phyloP scores from a whole-genome alignment of 2,329 filamentous ascomycete species.

The Penicillium sp. region DNA sequence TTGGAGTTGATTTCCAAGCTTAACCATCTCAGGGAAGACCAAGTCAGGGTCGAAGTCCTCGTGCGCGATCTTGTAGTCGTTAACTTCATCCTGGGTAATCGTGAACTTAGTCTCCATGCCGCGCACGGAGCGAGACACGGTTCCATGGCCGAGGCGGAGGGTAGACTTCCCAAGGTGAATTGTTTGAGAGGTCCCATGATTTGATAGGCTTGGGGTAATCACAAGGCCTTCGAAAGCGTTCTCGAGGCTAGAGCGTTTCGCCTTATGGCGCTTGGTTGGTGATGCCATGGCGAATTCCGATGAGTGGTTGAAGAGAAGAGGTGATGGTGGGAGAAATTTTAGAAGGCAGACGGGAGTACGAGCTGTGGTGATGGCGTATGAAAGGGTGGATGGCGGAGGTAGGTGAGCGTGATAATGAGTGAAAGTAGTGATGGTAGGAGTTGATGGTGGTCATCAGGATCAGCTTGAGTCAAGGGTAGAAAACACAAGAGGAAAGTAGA shows the following conservation, averaged over 20 bases:
- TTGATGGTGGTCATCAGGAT: not conserved
- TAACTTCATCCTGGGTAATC: slow-evolving; percentile 2
- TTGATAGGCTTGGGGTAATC: not conserved
- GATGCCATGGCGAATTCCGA: not conserved
- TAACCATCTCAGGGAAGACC: slow-evolving; percentile 7
- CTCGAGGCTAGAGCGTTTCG: not conserved
- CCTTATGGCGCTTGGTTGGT: not conserved
- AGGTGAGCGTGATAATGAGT: no score
- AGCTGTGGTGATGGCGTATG: slow-evolving; percentile 21
- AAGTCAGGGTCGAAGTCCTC: slow-evolving; percentile 10
- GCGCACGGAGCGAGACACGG: not conserved
- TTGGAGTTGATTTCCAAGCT: slow-evolving; percentile 3
- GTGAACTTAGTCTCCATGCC: slow-evolving; percentile 11
- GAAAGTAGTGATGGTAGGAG: slow-evolving; percentile 18
- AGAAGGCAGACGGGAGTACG: not conserved
- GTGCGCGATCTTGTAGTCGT: slow-evolving; percentile 10
- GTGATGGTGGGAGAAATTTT: not conserved
- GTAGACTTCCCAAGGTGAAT: slow-evolving; percentile 8
- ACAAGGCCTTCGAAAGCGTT: not conserved
- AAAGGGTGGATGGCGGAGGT: no score
- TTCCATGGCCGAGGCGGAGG: slow-evolving; percentile 2
- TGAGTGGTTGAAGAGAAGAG: not conserved
- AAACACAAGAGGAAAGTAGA: no score
- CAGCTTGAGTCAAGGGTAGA: no score
- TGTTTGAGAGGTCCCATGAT: not conserved